phyloP scores from a whole-genome alignment of 768 basidiomycete species.

The Royoungia palumana region DNA sequence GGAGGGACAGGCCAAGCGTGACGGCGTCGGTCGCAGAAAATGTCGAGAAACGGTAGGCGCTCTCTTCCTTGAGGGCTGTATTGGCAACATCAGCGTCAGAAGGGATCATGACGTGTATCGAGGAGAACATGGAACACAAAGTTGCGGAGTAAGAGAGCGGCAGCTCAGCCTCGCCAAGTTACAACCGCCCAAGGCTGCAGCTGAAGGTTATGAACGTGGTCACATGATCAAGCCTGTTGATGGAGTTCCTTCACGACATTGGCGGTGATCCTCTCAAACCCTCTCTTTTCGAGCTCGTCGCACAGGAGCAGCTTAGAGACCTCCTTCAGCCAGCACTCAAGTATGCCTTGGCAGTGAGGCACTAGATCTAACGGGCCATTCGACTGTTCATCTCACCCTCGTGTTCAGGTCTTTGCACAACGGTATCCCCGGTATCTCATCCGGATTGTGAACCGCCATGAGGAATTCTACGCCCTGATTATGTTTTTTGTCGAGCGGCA shows the following conservation, averaged over 20 bases:
- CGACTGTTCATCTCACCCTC: background rate
- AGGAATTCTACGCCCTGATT: slow-evolving; percentile 89
- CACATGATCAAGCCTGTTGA: slow-evolving; percentile 36
- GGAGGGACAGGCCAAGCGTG: slow-evolving; percentile 72
- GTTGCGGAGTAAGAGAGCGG: slow-evolving; percentile 14
- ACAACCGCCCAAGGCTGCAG: no score
- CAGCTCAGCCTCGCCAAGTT: background rate
- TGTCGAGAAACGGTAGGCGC: slow-evolving; percentile 62
- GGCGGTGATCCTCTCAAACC: slow-evolving; percentile 73
- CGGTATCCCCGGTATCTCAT: slow-evolving; percentile 90
- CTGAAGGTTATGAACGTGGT: no score
- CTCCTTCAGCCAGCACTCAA: slow-evolving; percentile 92
- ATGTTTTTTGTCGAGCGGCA: slow-evolving; percentile 90
- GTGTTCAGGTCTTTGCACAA: slow-evolving; percentile 86
- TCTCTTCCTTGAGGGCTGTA: slow-evolving; percentile 68
- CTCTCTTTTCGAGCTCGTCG: slow-evolving; percentile 87
- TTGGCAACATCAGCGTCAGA: slow-evolving; percentile 72
- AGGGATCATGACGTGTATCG: slow-evolving; percentile 58
- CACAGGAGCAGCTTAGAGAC: slow-evolving; percentile 90
- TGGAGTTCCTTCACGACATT: slow-evolving; percentile 82
- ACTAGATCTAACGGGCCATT: background rate
- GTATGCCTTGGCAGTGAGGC: slow-evolving; percentile 86
- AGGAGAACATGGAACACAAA: slow-evolving; percentile 52
- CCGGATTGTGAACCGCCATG: slow-evolving; percentile 88
- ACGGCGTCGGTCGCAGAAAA: slow-evolving; percentile 79